These are phyloP conservation scores for Auricularia sp. DNA, from an alignment of 768 basidiomycete genomes.

Conservation along the genomic window DNA sequence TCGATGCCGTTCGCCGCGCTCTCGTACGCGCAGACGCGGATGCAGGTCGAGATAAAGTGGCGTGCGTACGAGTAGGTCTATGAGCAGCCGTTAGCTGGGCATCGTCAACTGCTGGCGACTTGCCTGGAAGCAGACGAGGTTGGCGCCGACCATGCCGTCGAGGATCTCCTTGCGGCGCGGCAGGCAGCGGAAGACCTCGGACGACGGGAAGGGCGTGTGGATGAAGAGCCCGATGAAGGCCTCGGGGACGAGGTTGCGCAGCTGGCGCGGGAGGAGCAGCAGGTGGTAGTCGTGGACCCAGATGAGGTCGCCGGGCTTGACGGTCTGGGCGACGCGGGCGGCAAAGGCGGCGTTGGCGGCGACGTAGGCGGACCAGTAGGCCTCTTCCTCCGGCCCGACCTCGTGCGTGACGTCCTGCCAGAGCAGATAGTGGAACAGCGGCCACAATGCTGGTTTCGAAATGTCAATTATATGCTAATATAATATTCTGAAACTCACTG, in stretches of 20 bases:
- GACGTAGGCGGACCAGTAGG: constrained; percentile 71
- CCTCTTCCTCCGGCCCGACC: constrained; percentile 67
- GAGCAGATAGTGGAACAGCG: constrained; percentile 94
- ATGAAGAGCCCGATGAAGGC: constrained; percentile 85
- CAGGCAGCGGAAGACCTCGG: constrained; percentile 89
- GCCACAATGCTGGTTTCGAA: constrained; percentile 69
- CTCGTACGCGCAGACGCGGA: constrained; percentile 94
- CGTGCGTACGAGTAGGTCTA: constrained; percentile 89
- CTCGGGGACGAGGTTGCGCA: constrained; percentile 54
- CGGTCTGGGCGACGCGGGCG: constrained; percentile 57
- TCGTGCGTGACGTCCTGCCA: constrained; percentile 95
- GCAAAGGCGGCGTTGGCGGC: constrained; percentile 82
- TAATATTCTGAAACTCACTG: constrained; percentile 35
- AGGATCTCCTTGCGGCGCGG: constrained; percentile 89
- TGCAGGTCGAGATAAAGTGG: constrained; percentile 89
- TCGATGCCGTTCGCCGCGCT: constrained; percentile 60
- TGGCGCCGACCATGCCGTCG: constrained; percentile 96
- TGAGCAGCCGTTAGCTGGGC: neutral
- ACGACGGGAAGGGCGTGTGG: constrained; percentile 95
- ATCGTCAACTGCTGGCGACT: constrained; percentile 4
- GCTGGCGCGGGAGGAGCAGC: constrained; percentile 76
- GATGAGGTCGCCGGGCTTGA: constrained; percentile 82
- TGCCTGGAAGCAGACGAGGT: constrained; percentile 89
- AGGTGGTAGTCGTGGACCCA: constrained; percentile 97
- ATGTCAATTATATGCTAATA: neutral